These are phyloP conservation scores for Clonostachys sp. DNA, from an alignment of 2,329 filamentous ascomycete species.

Conservation along the genomic window DNA sequence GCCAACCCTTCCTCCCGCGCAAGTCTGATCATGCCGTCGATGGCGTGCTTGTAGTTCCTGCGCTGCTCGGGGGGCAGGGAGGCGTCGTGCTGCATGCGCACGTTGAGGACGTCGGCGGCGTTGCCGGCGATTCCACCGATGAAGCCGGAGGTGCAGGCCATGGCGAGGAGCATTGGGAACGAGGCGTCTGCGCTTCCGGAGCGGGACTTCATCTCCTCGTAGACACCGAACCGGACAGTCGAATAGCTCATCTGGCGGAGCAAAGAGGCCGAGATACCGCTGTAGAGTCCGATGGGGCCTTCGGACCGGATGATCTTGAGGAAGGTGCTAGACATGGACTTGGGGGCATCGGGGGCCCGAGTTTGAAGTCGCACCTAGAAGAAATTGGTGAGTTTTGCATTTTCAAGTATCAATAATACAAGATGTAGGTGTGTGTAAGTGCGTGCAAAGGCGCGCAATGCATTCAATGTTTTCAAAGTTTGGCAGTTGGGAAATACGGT, in stretches of 20 bases:
- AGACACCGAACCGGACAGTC: conserved; percentile 92
- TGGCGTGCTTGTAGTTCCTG: conserved; percentile 83
- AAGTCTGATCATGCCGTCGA: conserved; percentile 86
- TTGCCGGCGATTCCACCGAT: conserved; percentile 88
- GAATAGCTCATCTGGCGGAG: conserved; percentile 94
- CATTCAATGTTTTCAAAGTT: background rate
- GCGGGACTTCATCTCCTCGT: conserved; percentile 83
- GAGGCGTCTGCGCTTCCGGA: conserved; percentile 52
- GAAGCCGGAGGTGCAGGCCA: conserved; percentile 81
- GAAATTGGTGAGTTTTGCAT: background rate
- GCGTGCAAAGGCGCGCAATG: background rate
- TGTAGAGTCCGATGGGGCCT: conserved; percentile 79
- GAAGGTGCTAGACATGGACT: conserved; percentile 82
- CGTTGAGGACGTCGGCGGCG: conserved; percentile 93
- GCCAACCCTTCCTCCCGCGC: conserved; percentile 73
- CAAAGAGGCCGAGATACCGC: conserved; percentile 85
- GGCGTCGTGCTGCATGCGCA: conserved; percentile 94
- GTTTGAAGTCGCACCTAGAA: conserved; percentile 83
- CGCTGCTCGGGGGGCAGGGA: conserved; percentile 69
- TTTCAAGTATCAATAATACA: background rate
- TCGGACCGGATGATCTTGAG: conserved; percentile 72
- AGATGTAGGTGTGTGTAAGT: background rate
- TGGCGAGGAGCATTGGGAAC: conserved; percentile 72
- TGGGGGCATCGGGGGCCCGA: conserved; percentile 68
- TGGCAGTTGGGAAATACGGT: background rate